Evolutionary conservation across 2,329 filamentous ascomycete genomes (phyloP).

Genomic region (Phyllosticta citrichinensis): DNA sequence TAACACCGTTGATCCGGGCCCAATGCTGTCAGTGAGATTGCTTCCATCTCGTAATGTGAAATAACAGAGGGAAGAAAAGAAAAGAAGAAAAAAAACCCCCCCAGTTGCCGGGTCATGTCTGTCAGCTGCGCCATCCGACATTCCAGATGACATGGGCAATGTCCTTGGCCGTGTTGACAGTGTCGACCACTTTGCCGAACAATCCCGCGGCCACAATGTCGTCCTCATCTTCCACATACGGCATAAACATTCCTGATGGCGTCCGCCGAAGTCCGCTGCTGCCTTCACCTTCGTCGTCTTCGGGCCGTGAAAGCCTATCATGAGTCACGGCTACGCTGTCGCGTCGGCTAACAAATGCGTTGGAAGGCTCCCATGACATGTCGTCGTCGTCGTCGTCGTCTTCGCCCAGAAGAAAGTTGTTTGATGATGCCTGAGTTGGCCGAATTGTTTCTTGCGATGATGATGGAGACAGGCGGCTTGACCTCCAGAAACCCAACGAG

Average conservation of each 20-base stretch:
- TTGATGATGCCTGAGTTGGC: constrained; percentile 57
- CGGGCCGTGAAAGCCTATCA: constrained; percentile 15
- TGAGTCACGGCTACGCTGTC: constrained; percentile 17
- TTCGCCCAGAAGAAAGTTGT: constrained; percentile 54
- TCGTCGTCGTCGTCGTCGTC: constrained; percentile 42
- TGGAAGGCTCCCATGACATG: constrained; percentile 36
- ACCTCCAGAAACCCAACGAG: constrained; percentile 35
- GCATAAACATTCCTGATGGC: constrained; percentile 84
- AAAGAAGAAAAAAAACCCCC: not conserved
- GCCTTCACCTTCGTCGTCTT: constrained; percentile 25
- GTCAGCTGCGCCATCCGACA: constrained; percentile 50
- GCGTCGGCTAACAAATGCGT: constrained; percentile 25
- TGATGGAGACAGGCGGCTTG: constrained; percentile 52
- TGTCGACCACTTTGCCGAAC: constrained; percentile 72
- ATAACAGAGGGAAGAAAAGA: not conserved
- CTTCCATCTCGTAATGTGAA: not conserved
- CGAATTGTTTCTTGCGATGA: constrained; percentile 75
- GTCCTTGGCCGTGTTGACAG: constrained; percentile 55
- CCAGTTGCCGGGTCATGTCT: too few species aligned
- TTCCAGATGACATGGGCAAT: constrained; percentile 60
- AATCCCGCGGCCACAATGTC: constrained; percentile 49
- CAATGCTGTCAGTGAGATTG: constrained; percentile 7
- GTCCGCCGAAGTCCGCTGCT: constrained; percentile 60
- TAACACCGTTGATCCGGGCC: constrained; percentile 10
- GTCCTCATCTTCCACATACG: constrained; percentile 64